Base-by-base conservation (phyloP, 352 stramenopile species). In the Pythium biforme region DNA sequence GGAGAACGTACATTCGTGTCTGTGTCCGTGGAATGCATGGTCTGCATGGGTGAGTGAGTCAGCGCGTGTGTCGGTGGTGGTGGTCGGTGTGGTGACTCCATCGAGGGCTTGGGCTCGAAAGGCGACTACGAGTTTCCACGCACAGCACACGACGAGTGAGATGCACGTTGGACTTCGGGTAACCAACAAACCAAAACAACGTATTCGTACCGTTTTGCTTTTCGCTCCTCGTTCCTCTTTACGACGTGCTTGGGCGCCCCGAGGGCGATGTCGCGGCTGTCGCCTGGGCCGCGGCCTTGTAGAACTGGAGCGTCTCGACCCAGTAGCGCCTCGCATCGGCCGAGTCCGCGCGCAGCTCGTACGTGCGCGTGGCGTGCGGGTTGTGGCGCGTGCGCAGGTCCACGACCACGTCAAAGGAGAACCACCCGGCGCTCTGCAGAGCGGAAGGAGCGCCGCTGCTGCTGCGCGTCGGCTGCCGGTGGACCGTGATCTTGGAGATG, bases 301-400 rank as follows among this genome's bases (percentile, higher is more conserved):
- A 91, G 49, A 80, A 81, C 41, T 91, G 70, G 51, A 91, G 59
- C 20, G 77, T 88, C 47, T 89, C 76, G 19, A 91, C 79, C 81
- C 81, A 91, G 43, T 88, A 81, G 17, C 77, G 73, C 56, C 89
- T 52, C 20, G 65, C 69, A 20, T 86, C 67, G 41, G 87, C 74
- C 45, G 81, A 71, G 17, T 84, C 74, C 43, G 79, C 84, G 1
- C 81, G 79, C 33, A 91, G 62, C 54, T 91, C 79, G 55, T 89
- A 91, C n/a, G 76, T 89, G 20, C 81, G 77, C 1, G 76, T 73
- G 3, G 74, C 79, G 41, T 81, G 72, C 23, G 79, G 79, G 47
- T 89, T 88, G 23, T 79, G 46, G 4, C 73, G 74, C 39, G 81
- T 91, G 51, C 81, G 83, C 43, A 89, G 59, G 47, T 88, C 79